Percentiles rank a stretch among this genome's conserved stretches.
phyloP scores from a whole-genome alignment of 768 basidiomycete species.

The Astraeus odoratus region DNA sequence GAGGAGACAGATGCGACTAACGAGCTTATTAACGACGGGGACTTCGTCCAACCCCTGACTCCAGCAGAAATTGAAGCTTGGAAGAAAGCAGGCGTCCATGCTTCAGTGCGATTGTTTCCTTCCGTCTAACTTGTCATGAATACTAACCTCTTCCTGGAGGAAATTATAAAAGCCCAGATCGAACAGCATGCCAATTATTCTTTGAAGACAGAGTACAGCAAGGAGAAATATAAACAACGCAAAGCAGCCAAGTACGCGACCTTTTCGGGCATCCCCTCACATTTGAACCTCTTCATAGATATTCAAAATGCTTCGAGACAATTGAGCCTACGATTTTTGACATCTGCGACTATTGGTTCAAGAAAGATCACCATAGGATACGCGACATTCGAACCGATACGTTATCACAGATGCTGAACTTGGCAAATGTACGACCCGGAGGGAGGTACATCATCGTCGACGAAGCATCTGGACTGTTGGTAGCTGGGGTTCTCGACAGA shows the following conservation, averaged over 20 bases:
- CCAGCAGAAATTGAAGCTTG: constrained; percentile 77
- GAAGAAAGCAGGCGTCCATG: constrained; percentile 76
- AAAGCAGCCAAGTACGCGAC: constrained; percentile 88
- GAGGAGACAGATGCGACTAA: constrained; percentile 98
- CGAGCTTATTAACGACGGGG: constrained; percentile 86
- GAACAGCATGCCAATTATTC: constrained; percentile 88
- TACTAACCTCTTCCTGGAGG: constrained; percentile 41
- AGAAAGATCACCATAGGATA: constrained; percentile 73
- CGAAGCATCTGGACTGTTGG: constrained; percentile 84
- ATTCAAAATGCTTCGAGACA: constrained; percentile 79
- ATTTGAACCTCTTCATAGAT: constrained; percentile 40
- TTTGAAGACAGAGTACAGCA: constrained; percentile 96
- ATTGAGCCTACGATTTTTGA: constrained; percentile 85
- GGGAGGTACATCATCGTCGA: constrained; percentile 88
- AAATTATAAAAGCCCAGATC: constrained; percentile 93
- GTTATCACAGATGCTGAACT: constrained; percentile 78
- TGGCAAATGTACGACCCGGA: constrained; percentile 79
- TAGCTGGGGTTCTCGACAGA: constrained; percentile 78
- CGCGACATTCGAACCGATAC: constrained; percentile 84
- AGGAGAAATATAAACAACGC: constrained; percentile 95
- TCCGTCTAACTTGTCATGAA: constrained; percentile 1
- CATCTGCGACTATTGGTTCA: constrained; percentile 84
- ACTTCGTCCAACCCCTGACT: constrained; percentile 78
- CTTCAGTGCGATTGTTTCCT: constrained; percentile 45
- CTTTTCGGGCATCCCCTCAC: neutral